Base-by-base conservation (phyloP, 495 filamentous ascomycete species). In the Xylaria bambusicola region DNA sequence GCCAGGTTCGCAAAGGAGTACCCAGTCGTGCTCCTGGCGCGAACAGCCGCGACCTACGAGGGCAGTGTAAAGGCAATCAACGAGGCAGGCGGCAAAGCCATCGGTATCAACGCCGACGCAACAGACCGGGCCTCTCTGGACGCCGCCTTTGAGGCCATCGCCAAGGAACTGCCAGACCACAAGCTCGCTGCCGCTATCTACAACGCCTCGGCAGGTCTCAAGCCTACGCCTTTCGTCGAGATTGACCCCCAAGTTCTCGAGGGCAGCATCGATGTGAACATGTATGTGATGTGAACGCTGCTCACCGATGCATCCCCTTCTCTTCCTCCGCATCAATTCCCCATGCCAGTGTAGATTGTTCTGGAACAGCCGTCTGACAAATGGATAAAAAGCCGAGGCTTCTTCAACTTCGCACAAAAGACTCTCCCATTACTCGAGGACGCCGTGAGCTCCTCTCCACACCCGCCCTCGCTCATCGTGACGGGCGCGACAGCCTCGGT, bases 401-500 rank as follows among this genome's bases (percentile, higher is more conserved):
- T 84, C 38, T 92, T 90, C 75, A 75, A 85, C 70, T 95, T 96
- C 73, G 82, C 89, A n/a, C 82, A 93, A 68, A 74, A 78, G 2
- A 76, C 82, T 3, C 77, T 97, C 1, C 92, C 92, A 2, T 76
- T 88, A 6, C 82, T 96, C 18, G 82, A 91, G 21, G 71, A 68
- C 0, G 60, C 75, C 38, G 82, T 84, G 24, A 71, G 77, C n/a
- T 53, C 56, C 45, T 75, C 78, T 23, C 64, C 73, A 17, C 56
- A 91, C 70, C 90, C 90, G 7, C 89, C 92, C 0, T 86, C 88
- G 4, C 79, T 97, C 29, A 88, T 96, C 72, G 88, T 96, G 74
- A 96, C 92, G 1, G 89, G 92, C 42, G 92, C 92, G 0, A 96
- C 92, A 0, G 92, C 90, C 1, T 90, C 87, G 8, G 53, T 95